Conservation (phyloP, 2,329 filamentous ascomycete species). For the Penicillium expansum region DNA sequence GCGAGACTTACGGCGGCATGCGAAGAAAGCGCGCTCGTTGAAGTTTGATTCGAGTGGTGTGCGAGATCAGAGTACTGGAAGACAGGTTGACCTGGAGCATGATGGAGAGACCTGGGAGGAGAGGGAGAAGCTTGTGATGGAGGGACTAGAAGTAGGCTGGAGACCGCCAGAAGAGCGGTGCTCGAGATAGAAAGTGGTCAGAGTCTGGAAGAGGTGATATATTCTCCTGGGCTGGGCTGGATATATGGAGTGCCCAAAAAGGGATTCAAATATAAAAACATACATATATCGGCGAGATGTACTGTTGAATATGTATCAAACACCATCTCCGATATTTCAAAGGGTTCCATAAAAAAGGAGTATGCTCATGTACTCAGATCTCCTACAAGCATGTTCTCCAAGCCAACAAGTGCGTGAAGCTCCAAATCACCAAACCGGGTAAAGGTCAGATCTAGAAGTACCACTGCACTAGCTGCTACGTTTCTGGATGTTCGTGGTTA, state of each 20-base stretch:
- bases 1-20: slow-evolving; percentile 77
- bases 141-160: slow-evolving; percentile 68
- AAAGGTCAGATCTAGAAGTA: not conserved
- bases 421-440: not conserved
- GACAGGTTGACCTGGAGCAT: slow-evolving; percentile 67
- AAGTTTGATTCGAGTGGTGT: slow-evolving; percentile 93
- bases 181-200: slow-evolving; percentile 49
- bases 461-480: not conserved
- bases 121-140: slow-evolving; percentile 78
- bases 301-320: not conserved
- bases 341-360: not conserved
- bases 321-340: not conserved
- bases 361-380: too few species aligned
- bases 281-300: not conserved
- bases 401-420: not conserved
- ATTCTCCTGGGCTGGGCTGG: not conserved
- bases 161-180: slow-evolving; percentile 65
- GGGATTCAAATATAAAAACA: not conserved
- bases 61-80: slow-evolving; percentile 62
- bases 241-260: not conserved
- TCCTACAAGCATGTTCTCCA: too few species aligned
- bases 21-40: slow-evolving; percentile 66
- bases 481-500: not conserved
- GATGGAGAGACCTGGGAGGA: slow-evolving; percentile 58
- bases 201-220: not conserved